Evolutionary conservation across 2,329 filamentous ascomycete species (phyloP).

Genomic region (Trichoderma guizhouense): DNA sequence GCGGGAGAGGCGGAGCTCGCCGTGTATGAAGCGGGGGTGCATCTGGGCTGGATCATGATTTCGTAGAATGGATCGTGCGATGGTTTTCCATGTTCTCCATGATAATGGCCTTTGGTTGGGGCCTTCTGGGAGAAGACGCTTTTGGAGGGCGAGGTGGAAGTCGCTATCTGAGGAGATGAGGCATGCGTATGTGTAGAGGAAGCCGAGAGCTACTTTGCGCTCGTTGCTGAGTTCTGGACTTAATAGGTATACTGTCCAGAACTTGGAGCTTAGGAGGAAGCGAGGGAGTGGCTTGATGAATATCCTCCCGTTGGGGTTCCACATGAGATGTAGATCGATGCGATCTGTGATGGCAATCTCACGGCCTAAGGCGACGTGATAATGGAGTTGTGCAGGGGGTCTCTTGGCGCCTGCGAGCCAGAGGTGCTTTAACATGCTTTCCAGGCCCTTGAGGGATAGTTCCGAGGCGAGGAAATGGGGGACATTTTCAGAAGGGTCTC

Average conservation of each 20-base stretch:
- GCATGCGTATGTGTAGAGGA: constrained; percentile 3
- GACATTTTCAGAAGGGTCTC: background rate
- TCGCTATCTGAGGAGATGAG: background rate
- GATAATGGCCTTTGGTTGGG: background rate
- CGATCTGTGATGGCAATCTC: background rate
- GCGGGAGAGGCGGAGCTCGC: background rate
- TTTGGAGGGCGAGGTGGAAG: background rate
- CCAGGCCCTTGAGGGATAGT: background rate
- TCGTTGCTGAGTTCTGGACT: background rate
- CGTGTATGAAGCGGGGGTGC: background rate
- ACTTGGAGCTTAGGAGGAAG: background rate
- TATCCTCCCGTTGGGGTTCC: background rate
- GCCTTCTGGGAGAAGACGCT: background rate
- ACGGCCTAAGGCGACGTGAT: background rate
- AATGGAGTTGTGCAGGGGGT: constrained; percentile 11
- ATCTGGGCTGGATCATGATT: background rate
- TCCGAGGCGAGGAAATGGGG: background rate
- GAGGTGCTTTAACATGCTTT: constrained; percentile 21
- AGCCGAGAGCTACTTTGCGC: background rate
- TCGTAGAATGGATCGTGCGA: background rate
- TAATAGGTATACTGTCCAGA: background rate
- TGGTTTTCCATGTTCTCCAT: background rate
- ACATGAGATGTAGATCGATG: background rate
- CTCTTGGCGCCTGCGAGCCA: constrained; percentile 32
- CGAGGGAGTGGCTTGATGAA: constrained; percentile 1